Conservation (phyloP, 306 rosid species). For the Fagus sylvatica region DNA sequence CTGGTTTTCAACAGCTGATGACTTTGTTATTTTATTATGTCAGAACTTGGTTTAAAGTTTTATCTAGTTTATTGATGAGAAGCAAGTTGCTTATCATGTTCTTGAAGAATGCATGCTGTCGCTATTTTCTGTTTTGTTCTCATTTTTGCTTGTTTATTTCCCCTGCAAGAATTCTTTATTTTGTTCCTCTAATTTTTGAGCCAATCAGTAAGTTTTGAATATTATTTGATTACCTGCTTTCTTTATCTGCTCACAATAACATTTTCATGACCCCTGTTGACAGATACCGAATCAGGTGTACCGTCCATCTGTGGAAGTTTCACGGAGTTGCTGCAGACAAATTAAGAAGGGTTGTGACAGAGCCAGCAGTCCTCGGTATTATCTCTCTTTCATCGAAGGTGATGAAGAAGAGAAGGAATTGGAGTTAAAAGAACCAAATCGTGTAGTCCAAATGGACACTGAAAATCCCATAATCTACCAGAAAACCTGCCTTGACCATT, state of each 20-base stretch:
- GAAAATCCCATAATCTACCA: conserved; percentile 74
- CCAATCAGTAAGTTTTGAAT: not conserved
- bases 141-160: conserved; percentile 8
- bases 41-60: not conserved
- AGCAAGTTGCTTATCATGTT: not conserved
- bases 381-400: conserved; percentile 50
- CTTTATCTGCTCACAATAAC: conserved; percentile 8
- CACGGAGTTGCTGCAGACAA: conserved; percentile 59
- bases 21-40: not conserved
- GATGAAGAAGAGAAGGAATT: conserved; percentile 43
- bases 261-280: conserved; percentile 11
- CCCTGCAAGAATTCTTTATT: conserved; percentile 5
- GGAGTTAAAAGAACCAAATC: conserved; percentile 51
- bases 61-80: not conserved
- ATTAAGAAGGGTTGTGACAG: conserved; percentile 73
- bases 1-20: not conserved
- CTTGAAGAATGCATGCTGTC: not conserved
- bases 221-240: not conserved
- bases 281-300: conserved; percentile 69
- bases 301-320: conserved; percentile 65
- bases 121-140: not conserved
- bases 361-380: conserved; percentile 67
- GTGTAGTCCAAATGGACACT: conserved; percentile 92
- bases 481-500: conserved; percentile 79
- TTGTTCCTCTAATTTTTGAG: not conserved